Percentiles rank a stretch among this genome's conserved stretches.
Evolutionary conservation across 148 eudicot genomes (phyloP).

Genomic region (Vaccinium corymbosum): DNA sequence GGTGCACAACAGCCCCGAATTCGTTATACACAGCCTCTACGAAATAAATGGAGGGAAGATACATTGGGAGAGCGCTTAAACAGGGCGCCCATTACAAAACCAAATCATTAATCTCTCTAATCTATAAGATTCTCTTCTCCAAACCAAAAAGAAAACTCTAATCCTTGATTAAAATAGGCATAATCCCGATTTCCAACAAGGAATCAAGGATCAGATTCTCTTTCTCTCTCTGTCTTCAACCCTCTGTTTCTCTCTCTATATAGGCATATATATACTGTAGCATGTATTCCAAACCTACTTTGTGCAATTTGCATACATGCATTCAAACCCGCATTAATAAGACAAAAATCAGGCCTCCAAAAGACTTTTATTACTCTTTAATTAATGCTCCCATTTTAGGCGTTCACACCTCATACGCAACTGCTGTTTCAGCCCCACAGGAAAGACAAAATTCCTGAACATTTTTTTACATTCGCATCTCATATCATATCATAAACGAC

Average conservation of each 20-base stretch:
- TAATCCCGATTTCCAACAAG: neutral
- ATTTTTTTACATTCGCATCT: neutral
- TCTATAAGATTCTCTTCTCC: neutral
- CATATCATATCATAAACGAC: neutral
- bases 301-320: neutral
- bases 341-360: neutral
- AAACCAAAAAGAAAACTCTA: neutral
- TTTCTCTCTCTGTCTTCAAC: neutral
- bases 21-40: neutral
- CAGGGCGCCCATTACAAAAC: neutral
- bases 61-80: neutral
- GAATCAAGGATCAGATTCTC: neutral
- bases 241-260: neutral
- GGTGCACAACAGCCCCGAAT: too few relatives aligned
- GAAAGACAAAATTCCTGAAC: neutral
- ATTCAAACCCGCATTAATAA: neutral
- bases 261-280: neutral
- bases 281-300: conserved; percentile 1
- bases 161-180: neutral
- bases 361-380: neutral
- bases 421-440: neutral
- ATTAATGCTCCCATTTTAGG: neutral
- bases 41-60: conserved; percentile 11
- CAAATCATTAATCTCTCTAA: neutral
- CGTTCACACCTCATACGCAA: neutral